Conservation (phyloP, 306 rosid species). For the Nissolia schottii region DNA sequence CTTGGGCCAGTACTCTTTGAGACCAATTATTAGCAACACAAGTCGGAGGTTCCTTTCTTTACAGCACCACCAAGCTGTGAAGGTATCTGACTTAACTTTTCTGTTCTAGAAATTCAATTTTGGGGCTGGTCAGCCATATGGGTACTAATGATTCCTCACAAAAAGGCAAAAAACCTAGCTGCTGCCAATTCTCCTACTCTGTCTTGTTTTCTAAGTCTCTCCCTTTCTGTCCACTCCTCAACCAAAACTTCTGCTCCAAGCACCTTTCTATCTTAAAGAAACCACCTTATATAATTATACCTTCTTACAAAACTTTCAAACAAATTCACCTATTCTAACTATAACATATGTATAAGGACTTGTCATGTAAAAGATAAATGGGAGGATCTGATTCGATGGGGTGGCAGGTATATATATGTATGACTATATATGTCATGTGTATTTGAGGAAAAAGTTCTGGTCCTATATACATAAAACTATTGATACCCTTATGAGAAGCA, state of each 20-base stretch:
- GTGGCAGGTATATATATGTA: conserved; percentile 3
- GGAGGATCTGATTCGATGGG: conserved; percentile 3
- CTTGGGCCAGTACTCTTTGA: background rate
- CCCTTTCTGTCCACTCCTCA: conserved; percentile 58
- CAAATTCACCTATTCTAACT: conserved; percentile 7
- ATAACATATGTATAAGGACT: background rate
- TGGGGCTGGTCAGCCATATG: conserved; percentile 33
- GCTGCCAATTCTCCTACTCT: conserved; percentile 58
- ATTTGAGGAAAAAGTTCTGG: background rate
- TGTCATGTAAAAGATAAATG: background rate
- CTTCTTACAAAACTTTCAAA: conserved; percentile 11
- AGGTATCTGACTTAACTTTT: conserved; percentile 30
- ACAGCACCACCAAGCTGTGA: conserved; percentile 36
- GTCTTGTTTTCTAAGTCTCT: conserved; percentile 59
- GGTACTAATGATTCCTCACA: conserved; percentile 38
- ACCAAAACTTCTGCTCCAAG: conserved; percentile 59
- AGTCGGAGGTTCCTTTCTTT: conserved; percentile 14
- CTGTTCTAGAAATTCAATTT: conserved; percentile 14
- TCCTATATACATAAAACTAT: conserved; percentile 5
- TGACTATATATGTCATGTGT: background rate
- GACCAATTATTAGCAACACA: conserved; percentile 22
- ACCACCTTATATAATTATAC: conserved; percentile 28
- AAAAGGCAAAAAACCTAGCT: conserved; percentile 46
- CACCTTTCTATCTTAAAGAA: conserved; percentile 47
- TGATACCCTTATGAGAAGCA: conserved; percentile 30